Evolutionary conservation across 495 filamentous ascomycete genomes (phyloP), one percentile per base, ranked within the genome.

Genomic region (Bryoglossum gracile): DNA sequence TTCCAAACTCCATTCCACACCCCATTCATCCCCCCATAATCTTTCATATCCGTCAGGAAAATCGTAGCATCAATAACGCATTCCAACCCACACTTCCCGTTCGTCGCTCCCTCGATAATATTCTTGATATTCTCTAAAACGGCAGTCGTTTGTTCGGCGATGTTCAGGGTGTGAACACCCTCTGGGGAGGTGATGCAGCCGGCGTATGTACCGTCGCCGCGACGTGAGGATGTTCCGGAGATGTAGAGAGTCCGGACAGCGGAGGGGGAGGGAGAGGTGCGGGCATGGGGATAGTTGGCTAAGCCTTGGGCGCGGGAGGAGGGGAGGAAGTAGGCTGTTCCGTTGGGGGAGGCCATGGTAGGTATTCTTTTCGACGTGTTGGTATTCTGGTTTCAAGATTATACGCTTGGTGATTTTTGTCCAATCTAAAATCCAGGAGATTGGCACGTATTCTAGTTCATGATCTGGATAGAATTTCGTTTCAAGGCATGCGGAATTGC

Each of bases 1-100:
- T 26, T 26, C 14, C 25, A 46, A 2, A 46, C 19, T 30, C 8
- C 35, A 35, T 46, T 46, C 43, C 43, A 46, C 8, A 33, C 43
- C 13, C 19, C 43, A 13, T 46, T 46, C 43, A 46, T 46, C 18
- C 43, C 43, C 18, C 13, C 26, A 46, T 46, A 46, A 32, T 46
- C 43, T 30, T 46, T 46, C 43, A 46, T 46, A 46, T 46, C 43
- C 14, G 43, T 46, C 43, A 46, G 35, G 43, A 46, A 46, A 32
- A 46, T 26, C 4, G 43, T 46, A 8, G 43, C 43, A 46, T 46
- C 43, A 23, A 46, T 32, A 10, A 46, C 32, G 19, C 19, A 34
- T 19, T 46, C 28, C 17, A 46, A 13, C 8, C 43, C 43, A 8
- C 25, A 18, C 19, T 46, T 46, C 22, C 43, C 43, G 4, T 35